phyloP scores from a whole-genome alignment of 2,329 filamentous ascomycete genomes.

The Ophiostoma sp. region DNA sequence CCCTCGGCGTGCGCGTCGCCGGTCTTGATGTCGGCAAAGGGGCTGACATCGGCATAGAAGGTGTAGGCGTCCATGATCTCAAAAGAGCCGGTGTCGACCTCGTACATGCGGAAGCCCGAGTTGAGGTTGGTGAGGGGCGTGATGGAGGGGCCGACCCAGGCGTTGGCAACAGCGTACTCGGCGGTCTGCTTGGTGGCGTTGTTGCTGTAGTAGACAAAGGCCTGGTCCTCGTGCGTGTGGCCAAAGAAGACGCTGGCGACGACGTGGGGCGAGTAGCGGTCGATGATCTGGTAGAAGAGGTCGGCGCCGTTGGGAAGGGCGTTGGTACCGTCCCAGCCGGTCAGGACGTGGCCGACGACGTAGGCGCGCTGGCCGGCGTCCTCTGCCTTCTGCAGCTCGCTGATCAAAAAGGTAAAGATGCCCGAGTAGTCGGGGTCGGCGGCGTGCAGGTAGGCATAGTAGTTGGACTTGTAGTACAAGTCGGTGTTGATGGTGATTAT shows the following conservation, averaged over 20 bases:
- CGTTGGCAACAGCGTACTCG: constrained; percentile 47
- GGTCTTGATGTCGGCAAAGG: constrained; percentile 37
- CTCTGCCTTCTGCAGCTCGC: constrained; percentile 50
- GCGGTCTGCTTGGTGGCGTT: constrained; percentile 42
- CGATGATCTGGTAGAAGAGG: constrained; percentile 46
- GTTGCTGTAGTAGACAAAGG: constrained; percentile 47
- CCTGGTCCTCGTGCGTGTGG: constrained; percentile 48
- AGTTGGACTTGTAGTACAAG: constrained; percentile 55
- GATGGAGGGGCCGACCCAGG: constrained; percentile 47
- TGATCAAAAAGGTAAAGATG: constrained; percentile 50
- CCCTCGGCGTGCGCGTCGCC: constrained; percentile 32
- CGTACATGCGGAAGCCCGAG: constrained; percentile 54
- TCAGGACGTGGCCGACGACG: constrained; percentile 54
- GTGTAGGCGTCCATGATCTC: constrained; percentile 49
- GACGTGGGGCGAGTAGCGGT: constrained; percentile 47
- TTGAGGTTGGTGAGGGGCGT: constrained; percentile 46
- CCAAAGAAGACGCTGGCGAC: constrained; percentile 53
- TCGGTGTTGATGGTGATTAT: constrained; percentile 57
- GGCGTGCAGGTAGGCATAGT: constrained; percentile 47
- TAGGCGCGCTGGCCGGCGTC: constrained; percentile 48
- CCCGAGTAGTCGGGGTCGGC: constrained; percentile 47
- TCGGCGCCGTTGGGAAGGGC: constrained; percentile 43
- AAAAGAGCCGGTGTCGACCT: constrained; percentile 53
- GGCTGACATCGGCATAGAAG: constrained; percentile 49
- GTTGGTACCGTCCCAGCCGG: constrained; percentile 45